Evolutionary conservation across 805 yeast genomes (phyloP).

Genomic region (Ogataea pini): DNA sequence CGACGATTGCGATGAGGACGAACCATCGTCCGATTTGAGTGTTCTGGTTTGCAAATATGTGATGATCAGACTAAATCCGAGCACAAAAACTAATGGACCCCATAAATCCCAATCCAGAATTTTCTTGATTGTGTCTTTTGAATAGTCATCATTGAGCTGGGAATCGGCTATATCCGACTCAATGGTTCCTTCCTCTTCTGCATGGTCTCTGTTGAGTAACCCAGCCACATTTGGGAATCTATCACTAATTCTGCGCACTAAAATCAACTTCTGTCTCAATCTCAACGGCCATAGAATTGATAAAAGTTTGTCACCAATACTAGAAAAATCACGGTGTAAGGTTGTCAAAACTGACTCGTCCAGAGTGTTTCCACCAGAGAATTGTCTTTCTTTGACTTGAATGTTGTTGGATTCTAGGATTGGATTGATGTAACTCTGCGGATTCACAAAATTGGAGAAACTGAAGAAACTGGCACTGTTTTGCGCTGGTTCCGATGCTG

Average conservation of each 20-base stretch:
- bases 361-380: conserved; percentile 57
- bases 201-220: conserved; percentile 13
- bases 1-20: conserved; percentile 35
- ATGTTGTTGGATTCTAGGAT: conserved; percentile 26
- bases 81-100: conserved; percentile 59
- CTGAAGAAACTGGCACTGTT: conserved; percentile 22
- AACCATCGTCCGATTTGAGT: conserved; percentile 28
- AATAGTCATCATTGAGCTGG: conserved; percentile 34
- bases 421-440: conserved; percentile 33
- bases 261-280: conserved; percentile 31
- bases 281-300: conserved; percentile 41
- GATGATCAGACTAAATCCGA: conserved; percentile 48
- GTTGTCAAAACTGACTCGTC: conserved; percentile 58
- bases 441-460: conserved; percentile 38
- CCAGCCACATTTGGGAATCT: conserved; percentile 22
- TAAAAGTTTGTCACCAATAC: conserved; percentile 36
- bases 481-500: neutral
- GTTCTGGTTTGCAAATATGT: conserved; percentile 43
- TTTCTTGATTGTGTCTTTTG: conserved; percentile 35
- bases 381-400: conserved; percentile 48
- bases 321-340: conserved; percentile 37
- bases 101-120: conserved; percentile 62
- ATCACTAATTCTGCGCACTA: conserved; percentile 31
- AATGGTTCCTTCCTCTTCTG: conserved; percentile 27
- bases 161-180: conserved; percentile 15